A percentile compares a stretch with the other conserved stretches of the same genome.
Conservation (phyloP, 2,329 filamentous ascomycete species). For the Trichoderma atrobrunneum region DNA sequence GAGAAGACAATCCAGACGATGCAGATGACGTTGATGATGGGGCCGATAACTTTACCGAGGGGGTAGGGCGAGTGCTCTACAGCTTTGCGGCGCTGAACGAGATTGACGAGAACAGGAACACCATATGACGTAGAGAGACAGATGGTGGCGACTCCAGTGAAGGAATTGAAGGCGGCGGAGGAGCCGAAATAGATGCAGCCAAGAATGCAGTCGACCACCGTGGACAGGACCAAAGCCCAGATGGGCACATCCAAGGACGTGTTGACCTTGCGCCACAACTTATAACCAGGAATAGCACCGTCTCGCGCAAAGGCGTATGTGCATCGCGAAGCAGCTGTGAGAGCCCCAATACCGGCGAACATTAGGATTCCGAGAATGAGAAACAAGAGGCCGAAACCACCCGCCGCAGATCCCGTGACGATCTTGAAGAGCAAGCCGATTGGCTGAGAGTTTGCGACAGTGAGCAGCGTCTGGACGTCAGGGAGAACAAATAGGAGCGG, state of each 20-base stretch:
- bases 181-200: slow-evolving; percentile 79
- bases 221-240: slow-evolving; percentile 65
- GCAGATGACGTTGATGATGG: slow-evolving; percentile 63
- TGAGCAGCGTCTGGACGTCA: slow-evolving; percentile 60
- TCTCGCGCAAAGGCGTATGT: slow-evolving; percentile 75
- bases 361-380: slow-evolving; percentile 73
- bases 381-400: slow-evolving; percentile 73
- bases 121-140: slow-evolving; percentile 74
- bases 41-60: slow-evolving; percentile 68
- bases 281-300: slow-evolving; percentile 68
- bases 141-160: slow-evolving; percentile 77
- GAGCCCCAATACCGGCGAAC: slow-evolving; percentile 71
- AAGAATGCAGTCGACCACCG: slow-evolving; percentile 65
- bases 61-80: slow-evolving; percentile 66
- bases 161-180: slow-evolving; percentile 72
- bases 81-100: slow-evolving; percentile 63
- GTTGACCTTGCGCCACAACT: slow-evolving; percentile 65
- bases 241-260: slow-evolving; percentile 66
- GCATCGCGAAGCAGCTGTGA: slow-evolving; percentile 71
- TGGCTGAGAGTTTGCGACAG: slow-evolving; percentile 69
- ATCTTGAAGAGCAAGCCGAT: slow-evolving; percentile 74
- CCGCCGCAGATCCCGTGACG: slow-evolving; percentile 68
- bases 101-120: slow-evolving; percentile 68
- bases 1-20: slow-evolving; percentile 69
- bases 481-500: slow-evolving; percentile 75